Evolutionary conservation across 1,139 yeast genomes (phyloP), one percentile per base, ranked within the genome.

Genomic region (Citeromyces hawaiiensis): DNA sequence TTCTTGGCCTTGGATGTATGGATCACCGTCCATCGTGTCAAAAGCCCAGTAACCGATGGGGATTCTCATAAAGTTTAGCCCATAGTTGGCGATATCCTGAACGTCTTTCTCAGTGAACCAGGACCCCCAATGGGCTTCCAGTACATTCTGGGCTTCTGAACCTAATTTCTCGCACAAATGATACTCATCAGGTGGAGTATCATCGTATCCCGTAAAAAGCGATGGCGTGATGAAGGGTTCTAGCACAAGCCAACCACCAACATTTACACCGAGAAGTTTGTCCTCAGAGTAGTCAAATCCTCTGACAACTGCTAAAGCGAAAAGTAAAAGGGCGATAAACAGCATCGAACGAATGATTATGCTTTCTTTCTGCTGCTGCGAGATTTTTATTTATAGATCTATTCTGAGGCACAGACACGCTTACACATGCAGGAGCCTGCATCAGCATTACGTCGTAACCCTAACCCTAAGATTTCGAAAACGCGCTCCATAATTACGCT

Each of bases 11-110:
- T 74, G 79, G 38, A 85, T 94, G 55, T 85, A 88, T 6, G 97
- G 96, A 56, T 91, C 98, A 44, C 64, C 61, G 16, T 63, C 70
- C 43, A 73, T 62, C 36, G 64, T 60, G 39, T 69, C 60, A 58
- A 83, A 91, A 3, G 97, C 96, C 98, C 98, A 88, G 64, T 88
- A 91, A 6, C 97, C 97, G 45, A 88, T 73, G 21, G 97, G 97
- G 44, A 88, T 81, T 51, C 97, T 73, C 31, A 85, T 96, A 45
- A 81, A 68, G 60, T 88, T 88, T 50, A 88, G 69, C 1, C 96
- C 96, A 49, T 72, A 70, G 9, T 55, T 49, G 27, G 70, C 68
- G 42, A 91, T 83, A 42, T 68, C 61, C 39, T 57, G 47, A 50
- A 88, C 77, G 58, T 88, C 98, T 27, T 62, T 59, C 53, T 83